Conservation (phyloP, 2,329 filamentous ascomycete genomes). For the Thelonectria rubi region DNA sequence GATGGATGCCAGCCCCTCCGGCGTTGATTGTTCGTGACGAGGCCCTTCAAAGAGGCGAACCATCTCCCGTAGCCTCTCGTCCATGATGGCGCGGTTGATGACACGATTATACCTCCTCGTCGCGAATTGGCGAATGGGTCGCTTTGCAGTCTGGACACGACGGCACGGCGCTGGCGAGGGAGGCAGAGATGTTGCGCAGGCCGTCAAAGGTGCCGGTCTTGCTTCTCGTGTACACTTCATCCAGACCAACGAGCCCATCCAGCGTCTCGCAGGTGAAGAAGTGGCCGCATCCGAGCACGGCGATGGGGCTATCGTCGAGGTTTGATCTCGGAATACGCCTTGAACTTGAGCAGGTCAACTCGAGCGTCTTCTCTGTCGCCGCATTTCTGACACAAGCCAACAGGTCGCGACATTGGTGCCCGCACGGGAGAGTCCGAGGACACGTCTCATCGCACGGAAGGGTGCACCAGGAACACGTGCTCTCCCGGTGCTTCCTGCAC, state of each 20-base stretch:
- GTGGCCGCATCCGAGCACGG: slow-evolving; percentile 70
- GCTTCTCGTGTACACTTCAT: slow-evolving; percentile 56
- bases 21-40: slow-evolving; percentile 52
- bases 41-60: slow-evolving; percentile 41
- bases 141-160: slow-evolving; percentile 66
- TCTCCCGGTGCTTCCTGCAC: slow-evolving; percentile 30
- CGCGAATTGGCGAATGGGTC: slow-evolving; percentile 63
- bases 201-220: slow-evolving; percentile 43
- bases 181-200: slow-evolving; percentile 52
- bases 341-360: slow-evolving; percentile 65
- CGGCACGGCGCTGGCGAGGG: slow-evolving; percentile 53
- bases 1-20: slow-evolving; percentile 54
- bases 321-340: slow-evolving; percentile 64
- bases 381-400: slow-evolving; percentile 68
- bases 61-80: slow-evolving; percentile 47
- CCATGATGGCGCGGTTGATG: slow-evolving; percentile 65
- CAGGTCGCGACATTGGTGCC: slow-evolving; percentile 68
- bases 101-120: slow-evolving; percentile 65
- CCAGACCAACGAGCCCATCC: slow-evolving; percentile 66
- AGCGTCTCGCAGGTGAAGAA: slow-evolving; percentile 67
- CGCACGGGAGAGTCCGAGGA: slow-evolving; percentile 59
- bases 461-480: slow-evolving; percentile 31
- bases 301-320: slow-evolving; percentile 64
- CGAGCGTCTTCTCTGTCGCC: slow-evolving; percentile 48
- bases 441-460: slow-evolving; percentile 66